These are phyloP conservation scores for Trichoderma sp. DNA, from an alignment of 2,329 filamentous ascomycete genomes.

Conservation along the genomic window DNA sequence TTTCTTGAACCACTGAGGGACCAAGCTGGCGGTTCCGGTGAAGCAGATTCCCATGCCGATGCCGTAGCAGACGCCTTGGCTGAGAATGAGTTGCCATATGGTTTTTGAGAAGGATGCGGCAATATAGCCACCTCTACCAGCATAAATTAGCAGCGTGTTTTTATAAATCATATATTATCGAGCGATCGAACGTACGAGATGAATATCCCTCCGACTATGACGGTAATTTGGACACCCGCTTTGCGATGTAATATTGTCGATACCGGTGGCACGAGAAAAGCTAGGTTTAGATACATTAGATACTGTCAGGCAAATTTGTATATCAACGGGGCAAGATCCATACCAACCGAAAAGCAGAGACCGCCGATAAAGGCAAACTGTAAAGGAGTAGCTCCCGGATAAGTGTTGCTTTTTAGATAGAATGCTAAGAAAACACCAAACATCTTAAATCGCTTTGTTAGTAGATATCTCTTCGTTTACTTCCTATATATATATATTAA, in stretches of 20 bases:
- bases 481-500: not conserved
- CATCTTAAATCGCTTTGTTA: not conserved
- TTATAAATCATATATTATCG: not conserved
- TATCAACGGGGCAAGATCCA: slow-evolving; percentile 57
- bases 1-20: slow-evolving; percentile 72
- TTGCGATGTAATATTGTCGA: not conserved
- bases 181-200: not conserved
- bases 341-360: slow-evolving; percentile 40
- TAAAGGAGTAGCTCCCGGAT: slow-evolving; percentile 61
- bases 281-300: slow-evolving; percentile 57
- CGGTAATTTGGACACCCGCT: not conserved
- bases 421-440: slow-evolving; percentile 54
- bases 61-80: slow-evolving; percentile 73
- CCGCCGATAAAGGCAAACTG: slow-evolving; percentile 72
- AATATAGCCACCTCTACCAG: slow-evolving; percentile 43
- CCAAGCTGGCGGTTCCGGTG: slow-evolving; percentile 63
- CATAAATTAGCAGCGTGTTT: not conserved
- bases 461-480: not conserved
- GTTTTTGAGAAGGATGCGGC: slow-evolving; percentile 64
- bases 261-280: not conserved
- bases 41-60: slow-evolving; percentile 76
- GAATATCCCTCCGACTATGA: not conserved
- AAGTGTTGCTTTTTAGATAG: slow-evolving; percentile 57
- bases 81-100: slow-evolving; percentile 70
- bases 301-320: slow-evolving; percentile 54